Evolutionary conservation across 768 basidiomycete species (phyloP).

Genomic region (Cystofilobasidium bisporidii): DNA sequence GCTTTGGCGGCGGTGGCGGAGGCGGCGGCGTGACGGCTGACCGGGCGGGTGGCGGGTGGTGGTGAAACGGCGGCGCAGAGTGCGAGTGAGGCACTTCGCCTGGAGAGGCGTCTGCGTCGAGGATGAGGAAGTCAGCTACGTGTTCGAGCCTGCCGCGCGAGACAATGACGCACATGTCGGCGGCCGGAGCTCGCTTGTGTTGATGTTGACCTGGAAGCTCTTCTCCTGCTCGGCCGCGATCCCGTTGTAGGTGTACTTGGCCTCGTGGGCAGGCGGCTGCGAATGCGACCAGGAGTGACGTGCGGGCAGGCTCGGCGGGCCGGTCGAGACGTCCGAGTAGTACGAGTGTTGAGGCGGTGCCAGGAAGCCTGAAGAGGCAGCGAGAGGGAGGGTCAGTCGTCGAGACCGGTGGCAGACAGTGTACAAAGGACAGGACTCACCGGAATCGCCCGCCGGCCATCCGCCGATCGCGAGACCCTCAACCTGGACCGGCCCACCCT

Average conservation of each 20-base stretch:
- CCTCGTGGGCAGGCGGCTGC: background rate
- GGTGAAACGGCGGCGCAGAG: background rate
- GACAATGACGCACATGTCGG: background rate
- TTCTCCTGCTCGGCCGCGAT: constrained; percentile 6
- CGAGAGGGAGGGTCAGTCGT: no score
- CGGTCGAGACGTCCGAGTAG: background rate
- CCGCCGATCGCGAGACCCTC: constrained; percentile 4
- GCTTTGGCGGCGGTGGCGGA: background rate
- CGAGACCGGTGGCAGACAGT: no score
- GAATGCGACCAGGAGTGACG: background rate
- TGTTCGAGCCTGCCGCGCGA: no score
- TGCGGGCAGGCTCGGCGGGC: background rate
- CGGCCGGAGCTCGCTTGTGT: constrained; percentile 7
- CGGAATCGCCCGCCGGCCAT: background rate
- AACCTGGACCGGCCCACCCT: background rate
- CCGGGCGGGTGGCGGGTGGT: background rate
- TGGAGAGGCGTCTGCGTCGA: background rate
- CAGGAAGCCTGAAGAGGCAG: background rate
- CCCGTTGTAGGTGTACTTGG: constrained; percentile 3
- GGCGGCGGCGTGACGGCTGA: background rate
- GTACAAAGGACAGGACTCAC: background rate
- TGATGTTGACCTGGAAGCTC: constrained; percentile 11
- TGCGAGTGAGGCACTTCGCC: background rate
- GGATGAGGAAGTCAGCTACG: no score
- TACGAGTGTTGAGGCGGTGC: background rate